Evolutionary conservation across 2,329 filamentous ascomycete genomes (phyloP), one percentile per base, ranked within the genome.

Genomic region (Microdochium trichocladiopsis): DNA sequence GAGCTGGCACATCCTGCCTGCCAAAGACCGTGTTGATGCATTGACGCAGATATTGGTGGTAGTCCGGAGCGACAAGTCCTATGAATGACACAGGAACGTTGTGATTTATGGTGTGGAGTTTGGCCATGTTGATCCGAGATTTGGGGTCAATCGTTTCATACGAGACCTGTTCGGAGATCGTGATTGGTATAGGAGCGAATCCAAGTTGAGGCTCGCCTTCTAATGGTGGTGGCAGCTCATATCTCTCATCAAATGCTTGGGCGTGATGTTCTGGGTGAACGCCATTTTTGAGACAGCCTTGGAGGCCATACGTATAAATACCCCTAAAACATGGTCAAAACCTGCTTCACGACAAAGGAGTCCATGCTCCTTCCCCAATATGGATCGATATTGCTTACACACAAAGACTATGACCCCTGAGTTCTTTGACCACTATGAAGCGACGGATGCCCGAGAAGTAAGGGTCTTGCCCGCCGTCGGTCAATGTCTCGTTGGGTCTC

Each of bases 61-160:
- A 69, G 0, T 67, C 58, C 1, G 57, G 51, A 2, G 60, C 52
- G 16, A 83, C 68, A 4, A 63, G 60, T n/a, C 80, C 80, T 50
- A 83, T 76, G 58, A 83, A 81, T 57, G 76, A 71, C n/a, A 83
- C 77, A 47, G 70, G 74, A 57, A 76, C 67, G 58, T 83, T 83
- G 64, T 83, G 80, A 61, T 82, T 78, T 24, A 83, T 69, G 2
- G 77, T 79, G 25, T 74, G 69, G 5, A 78, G 66, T 56, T 82
- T 82, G 4, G 77, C 75, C 61, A 82, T 83, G 63, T 83, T 82
- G 57, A 82, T 72, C 4, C 80, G 74, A 12, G 80, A 83, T 55
- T 77, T 73, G 25, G 57, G 68, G 11, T 69, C 68, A 6, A 83
- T 68, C 51, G 64, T 72, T 54, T 82, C 77, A 8, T 5, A 18